Conservation (phyloP, 768 basidiomycete species). For the Boletus barrowsii region DNA sequence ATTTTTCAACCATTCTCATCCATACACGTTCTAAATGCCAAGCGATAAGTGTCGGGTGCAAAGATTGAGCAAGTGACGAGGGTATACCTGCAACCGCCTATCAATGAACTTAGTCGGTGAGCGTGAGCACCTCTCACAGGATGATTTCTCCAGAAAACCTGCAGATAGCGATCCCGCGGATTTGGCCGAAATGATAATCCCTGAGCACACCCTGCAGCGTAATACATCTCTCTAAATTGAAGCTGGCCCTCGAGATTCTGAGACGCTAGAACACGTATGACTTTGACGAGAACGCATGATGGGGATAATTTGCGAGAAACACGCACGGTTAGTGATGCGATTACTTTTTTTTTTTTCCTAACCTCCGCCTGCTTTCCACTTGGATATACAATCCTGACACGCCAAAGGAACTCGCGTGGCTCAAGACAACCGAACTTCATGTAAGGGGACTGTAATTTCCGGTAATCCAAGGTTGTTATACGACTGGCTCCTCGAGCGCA, state of each 20-base stretch:
- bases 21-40: not conserved
- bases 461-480: constrained; percentile 9
- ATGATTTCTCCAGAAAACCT: constrained; percentile 1
- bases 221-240: constrained; percentile 7
- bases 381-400: constrained; percentile 6
- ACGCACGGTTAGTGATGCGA: constrained; percentile 13
- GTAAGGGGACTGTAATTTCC: constrained; percentile 21
- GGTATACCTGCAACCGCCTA: constrained; percentile 8
- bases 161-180: constrained; percentile 22
- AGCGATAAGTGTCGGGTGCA: not conserved
- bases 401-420: constrained; percentile 18
- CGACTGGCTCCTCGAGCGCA: constrained; percentile 7
- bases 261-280: constrained; percentile 2
- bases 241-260: constrained; percentile 8
- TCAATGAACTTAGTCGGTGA: constrained; percentile 5
- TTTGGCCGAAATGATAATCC: constrained; percentile 7
- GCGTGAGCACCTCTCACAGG: constrained; percentile 1
- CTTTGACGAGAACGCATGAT: not conserved
- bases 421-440: constrained; percentile 22
- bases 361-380: constrained; percentile 5
- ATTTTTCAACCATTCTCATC: constrained; percentile 4
- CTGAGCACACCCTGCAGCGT: constrained; percentile 2
- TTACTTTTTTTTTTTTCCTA: not conserved
- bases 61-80: not conserved
- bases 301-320: not conserved